Evolutionary conservation across 768 basidiomycete species (phyloP), one percentile per base, ranked within the genome.

Genomic region (Kwoniella europaea): DNA sequence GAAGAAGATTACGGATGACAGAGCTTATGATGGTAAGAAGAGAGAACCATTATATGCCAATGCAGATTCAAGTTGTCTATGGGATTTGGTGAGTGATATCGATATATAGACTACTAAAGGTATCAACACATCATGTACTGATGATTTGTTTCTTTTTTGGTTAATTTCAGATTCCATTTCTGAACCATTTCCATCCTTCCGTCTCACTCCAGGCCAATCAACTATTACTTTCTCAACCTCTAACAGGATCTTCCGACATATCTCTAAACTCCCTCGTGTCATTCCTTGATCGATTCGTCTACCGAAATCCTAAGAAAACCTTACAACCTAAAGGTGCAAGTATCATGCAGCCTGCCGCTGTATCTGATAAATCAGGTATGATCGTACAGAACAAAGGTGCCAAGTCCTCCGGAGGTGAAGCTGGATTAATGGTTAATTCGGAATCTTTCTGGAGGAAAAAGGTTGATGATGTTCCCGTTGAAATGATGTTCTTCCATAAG

Each of bases 271-370:
- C 94, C 0, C 88, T 98, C 24, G 90, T 92, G 0, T 92, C 94
- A 77, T 98, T 99, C 88, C 88, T 98, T 52, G 97, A 98, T 81
- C 89, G 95, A 43, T 98, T 98, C 85, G 92, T 98, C 54, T 98
- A 93, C 86, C 93, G 94, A 84, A 98, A 98, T 82, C 90, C 94
- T 0, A 98, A 98, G 85, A 86, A 86, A 73, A 90, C 91, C 76
- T 73, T 84, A 1, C 87, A 86, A 67, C 85, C 88, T 9, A 91
- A 90, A 79, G 95, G 94, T n/a, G 86, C 89, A 0, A 92, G 91
- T 71, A 91, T 92, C 65, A 98, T 98, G 97, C 96, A 99, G 84
- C 94, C 94, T n/a, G 89, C 90, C 1, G 91, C 91, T 1, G 87
- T 86, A 1, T 74, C 87, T n/a, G 90, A 90, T 68, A 86, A 87